Evolutionary conservation across 2,329 filamentous ascomycete species (phyloP).

Genomic region (Botrytis sinoallii): DNA sequence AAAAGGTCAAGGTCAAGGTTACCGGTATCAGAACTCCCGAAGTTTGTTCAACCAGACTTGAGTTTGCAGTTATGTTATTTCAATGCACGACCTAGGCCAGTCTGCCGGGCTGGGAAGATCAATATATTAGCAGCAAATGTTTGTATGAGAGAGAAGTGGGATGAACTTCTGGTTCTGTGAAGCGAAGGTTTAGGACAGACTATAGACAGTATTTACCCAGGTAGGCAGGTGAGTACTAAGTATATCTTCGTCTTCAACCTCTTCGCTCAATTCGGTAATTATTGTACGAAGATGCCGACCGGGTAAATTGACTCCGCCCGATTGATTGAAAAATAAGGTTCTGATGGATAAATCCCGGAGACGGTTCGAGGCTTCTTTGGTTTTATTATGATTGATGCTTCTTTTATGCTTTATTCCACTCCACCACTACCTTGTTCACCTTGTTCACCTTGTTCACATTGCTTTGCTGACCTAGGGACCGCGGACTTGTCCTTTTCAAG

Average conservation of each 20-base stretch:
- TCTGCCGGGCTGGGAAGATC: neutral
- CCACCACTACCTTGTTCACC: no score
- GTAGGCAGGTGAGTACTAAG: neutral
- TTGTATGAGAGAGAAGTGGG: neutral
- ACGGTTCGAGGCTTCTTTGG: neutral
- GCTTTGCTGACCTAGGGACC: neutral
- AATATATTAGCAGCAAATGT: neutral
- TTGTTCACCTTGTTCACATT: neutral
- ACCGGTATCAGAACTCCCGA: neutral
- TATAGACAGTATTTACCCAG: no score
- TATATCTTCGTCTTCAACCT: neutral
- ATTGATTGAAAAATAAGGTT: neutral
- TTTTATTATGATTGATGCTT: neutral
- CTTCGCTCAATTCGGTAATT: neutral
- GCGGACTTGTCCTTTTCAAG: neutral
- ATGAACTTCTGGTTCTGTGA: neutral
- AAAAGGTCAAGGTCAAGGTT: neutral
- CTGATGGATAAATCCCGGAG: constrained; percentile 3
- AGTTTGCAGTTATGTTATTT: neutral
- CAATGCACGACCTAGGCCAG: neutral
- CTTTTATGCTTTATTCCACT: neutral
- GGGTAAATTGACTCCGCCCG: neutral
- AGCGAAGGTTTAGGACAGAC: neutral
- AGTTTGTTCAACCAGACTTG: neutral
- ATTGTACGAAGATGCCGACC: neutral